Percentiles rank a stretch among this genome's conserved stretches.
These are phyloP conservation scores for Pichia sp. DNA, from an alignment of 1,139 yeast species.

Conservation along the genomic window DNA sequence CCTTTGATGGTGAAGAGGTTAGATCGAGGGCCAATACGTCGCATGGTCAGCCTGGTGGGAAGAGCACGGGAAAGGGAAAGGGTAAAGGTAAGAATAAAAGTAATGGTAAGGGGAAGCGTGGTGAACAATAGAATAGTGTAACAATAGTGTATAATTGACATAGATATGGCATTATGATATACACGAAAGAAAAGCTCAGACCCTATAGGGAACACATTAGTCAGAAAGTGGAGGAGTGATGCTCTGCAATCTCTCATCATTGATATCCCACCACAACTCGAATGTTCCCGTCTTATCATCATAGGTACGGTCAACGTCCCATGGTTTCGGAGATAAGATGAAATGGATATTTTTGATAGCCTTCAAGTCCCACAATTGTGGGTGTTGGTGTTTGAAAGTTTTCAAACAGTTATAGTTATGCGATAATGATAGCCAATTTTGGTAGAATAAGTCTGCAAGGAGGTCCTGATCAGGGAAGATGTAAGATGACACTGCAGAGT, in stretches of 20 bases:
- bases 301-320: conserved; percentile 35
- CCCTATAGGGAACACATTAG: no score
- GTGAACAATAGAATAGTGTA: not conserved
- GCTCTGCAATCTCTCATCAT: conserved; percentile 34
- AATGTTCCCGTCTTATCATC: conserved; percentile 29
- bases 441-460: conserved; percentile 42
- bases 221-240: no score
- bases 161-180: no score
- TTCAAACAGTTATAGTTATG: conserved; percentile 48
- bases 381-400: conserved; percentile 37
- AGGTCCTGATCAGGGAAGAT: conserved; percentile 54
- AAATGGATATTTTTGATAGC: conserved; percentile 49
- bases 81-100: no score
- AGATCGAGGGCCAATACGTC: conserved; percentile 21
- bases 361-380: conserved; percentile 36
- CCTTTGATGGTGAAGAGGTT: conserved; percentile 4
- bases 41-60: no score
- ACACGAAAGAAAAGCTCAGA: no score
- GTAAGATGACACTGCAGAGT: conserved; percentile 32
- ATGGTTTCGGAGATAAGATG: conserved; percentile 50
- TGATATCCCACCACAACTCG: conserved; percentile 34
- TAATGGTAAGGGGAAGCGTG: no score
- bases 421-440: conserved; percentile 42
- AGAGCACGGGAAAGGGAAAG: no score
- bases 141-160: not conserved